Base-by-base conservation (phyloP, 108 stramenopile genomes). In the Fistulifera pelliculosa region DNA sequence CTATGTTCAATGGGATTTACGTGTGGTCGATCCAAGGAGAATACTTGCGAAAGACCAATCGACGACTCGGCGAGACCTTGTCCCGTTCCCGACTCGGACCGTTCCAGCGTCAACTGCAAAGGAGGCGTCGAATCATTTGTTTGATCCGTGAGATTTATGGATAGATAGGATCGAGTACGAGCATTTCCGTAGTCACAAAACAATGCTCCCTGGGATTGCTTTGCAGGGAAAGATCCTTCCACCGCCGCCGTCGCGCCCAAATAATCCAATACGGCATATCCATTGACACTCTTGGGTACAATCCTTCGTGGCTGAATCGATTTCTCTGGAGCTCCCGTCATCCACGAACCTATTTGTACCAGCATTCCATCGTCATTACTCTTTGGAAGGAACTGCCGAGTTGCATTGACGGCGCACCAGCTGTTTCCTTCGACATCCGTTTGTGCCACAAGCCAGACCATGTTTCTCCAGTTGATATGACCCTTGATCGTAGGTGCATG, bases 21-120 rank as follows among this genome's bases (percentile, higher is more conserved):
- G 12, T 60, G 47, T 10, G 19, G 48, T 28, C 58, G 58, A 35
- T 60, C 58, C 16, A 60, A 60, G 6, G 47, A 11, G 7, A 60
- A 49, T 2, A 49, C 47, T 38, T 60, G 58, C 42, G 42, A 44
- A 10, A 57, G 19, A 26, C 28, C 43, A 18, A 57, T 25, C 21
- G 56, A 42, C 13, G 41, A 24, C 5, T 51, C 23, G 16, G 21
- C 16, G 4, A 21, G 4, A 8, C 19, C 21, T 22, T 51, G 22
- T 6, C n/a, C 21, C 41, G 43, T 25, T 1, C 2, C 31, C 4
- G 21, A 45, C n/a, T 57, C 42, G 56, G 42, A 38, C 13, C 39
- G 38, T 21, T 57, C 23, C 42, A 57, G 2, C 41, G 41, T 57
- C 23, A 44, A 12, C 18, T 44, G 56, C 56, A 42, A 44, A 7